Percentiles rank a stretch among this genome's conserved stretches.
These are phyloP conservation scores for Scutellaria baicalensis DNA, from an alignment of 257 asterid genomes.

Conservation along the genomic window DNA sequence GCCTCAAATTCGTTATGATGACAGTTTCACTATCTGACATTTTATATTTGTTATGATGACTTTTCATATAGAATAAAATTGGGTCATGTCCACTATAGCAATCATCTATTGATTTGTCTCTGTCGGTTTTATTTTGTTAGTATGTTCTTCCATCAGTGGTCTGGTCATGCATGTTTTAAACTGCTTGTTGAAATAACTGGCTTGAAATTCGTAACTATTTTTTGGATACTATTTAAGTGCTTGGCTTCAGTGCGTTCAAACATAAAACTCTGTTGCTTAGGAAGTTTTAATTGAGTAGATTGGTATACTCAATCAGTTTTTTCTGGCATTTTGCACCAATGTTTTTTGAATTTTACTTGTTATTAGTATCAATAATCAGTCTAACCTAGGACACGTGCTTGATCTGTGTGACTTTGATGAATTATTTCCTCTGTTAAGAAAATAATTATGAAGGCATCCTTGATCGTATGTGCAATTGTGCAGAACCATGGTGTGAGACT, in stretches of 20 bases:
- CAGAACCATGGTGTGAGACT: background rate
- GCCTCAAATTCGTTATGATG: too few relatives aligned
- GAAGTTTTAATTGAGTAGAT: background rate
- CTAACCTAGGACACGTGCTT: background rate
- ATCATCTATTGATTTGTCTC: background rate
- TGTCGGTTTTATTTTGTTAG: background rate
- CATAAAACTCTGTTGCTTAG: background rate
- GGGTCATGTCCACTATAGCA: background rate
- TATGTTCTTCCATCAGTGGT: background rate
- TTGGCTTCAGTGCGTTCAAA: background rate
- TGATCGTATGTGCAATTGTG: background rate
- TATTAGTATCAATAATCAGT: background rate
- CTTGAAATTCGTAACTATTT: background rate
- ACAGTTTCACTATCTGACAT: too few relatives aligned
- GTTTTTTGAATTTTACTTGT: background rate
- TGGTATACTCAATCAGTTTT: background rate
- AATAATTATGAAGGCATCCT: background rate
- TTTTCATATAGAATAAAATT: background rate
- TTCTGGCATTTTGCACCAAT: background rate
- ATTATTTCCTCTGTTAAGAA: background rate
- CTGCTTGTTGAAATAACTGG: background rate
- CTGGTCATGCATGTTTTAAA: background rate
- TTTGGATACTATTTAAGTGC: background rate
- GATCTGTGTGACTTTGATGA: background rate
- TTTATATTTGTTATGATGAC: background rate